phyloP scores from a whole-genome alignment of 108 stramenopile species.

The Nannochloropsis salina region DNA sequence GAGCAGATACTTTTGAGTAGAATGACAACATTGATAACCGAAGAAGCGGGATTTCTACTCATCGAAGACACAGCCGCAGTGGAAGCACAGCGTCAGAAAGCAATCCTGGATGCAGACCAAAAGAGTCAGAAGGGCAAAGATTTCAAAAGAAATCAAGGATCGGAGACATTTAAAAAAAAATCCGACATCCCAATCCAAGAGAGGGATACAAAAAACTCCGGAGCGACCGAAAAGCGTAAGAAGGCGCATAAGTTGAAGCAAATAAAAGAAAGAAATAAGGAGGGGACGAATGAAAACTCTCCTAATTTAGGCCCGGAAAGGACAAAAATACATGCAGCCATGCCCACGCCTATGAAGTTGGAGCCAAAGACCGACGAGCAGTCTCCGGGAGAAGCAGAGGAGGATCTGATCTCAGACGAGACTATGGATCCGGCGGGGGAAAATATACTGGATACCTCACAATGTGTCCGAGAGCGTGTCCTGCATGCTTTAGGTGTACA shows the following conservation, averaged over 20 bases:
- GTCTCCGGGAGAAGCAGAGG: not conserved
- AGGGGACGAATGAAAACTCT: not conserved
- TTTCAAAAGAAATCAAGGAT: not conserved
- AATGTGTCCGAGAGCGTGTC: not conserved
- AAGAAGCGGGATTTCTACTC: not conserved
- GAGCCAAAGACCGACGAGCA: not conserved
- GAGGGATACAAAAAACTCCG: not conserved
- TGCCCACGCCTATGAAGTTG: not conserved
- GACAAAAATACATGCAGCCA: not conserved
- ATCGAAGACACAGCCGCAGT: not conserved
- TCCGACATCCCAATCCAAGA: not conserved
- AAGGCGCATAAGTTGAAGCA: not conserved
- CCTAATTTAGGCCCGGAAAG: not conserved
- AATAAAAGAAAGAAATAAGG: not conserved
- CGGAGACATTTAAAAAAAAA: not conserved
- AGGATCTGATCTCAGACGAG: not conserved
- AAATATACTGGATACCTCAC: not conserved
- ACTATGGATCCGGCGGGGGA: not conserved
- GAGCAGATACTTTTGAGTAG: not conserved
- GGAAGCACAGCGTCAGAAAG: not conserved
- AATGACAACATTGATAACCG: not conserved
- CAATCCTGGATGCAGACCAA: not conserved
- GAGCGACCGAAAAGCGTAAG: not conserved
- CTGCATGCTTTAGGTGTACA: not conserved
- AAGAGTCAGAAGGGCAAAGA: not conserved